These are phyloP conservation scores for Trametes cinnabarina DNA, from an alignment of 768 basidiomycete species.

Conservation along the genomic window DNA sequence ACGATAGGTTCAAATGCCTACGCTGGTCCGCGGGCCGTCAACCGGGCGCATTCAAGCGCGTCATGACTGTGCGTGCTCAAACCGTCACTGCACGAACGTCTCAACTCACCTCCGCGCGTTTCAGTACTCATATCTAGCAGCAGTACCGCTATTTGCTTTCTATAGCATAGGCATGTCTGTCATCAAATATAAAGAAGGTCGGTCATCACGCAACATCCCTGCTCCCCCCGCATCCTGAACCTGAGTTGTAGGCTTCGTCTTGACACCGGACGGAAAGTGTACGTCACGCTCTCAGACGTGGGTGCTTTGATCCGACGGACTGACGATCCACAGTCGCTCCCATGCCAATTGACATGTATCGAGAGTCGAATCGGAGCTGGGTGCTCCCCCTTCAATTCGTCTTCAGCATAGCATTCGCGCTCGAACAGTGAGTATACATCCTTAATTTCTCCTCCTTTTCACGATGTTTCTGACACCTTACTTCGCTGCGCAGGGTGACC, in stretches of 20 bases:
- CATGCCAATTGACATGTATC: slow-evolving; percentile 54
- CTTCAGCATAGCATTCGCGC: slow-evolving; percentile 70
- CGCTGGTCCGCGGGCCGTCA: slow-evolving; percentile 74
- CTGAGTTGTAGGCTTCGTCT: slow-evolving; percentile 38
- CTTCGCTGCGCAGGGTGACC: too few species aligned
- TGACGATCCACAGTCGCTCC: slow-evolving; percentile 40
- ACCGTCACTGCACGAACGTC: not conserved
- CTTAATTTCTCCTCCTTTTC: not conserved
- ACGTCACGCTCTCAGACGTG: slow-evolving; percentile 28
- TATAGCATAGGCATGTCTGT: slow-evolving; percentile 61
- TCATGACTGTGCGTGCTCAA: slow-evolving; percentile 74
- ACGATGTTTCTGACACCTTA: too few species aligned
- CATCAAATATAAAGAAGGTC: slow-evolving; percentile 75
- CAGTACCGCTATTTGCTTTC: slow-evolving; percentile 61
- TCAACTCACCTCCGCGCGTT: not conserved
- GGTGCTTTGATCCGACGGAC: not conserved
- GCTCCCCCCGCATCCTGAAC: slow-evolving; percentile 6
- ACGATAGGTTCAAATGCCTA: slow-evolving; percentile 74
- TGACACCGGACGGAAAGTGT: slow-evolving; percentile 33
- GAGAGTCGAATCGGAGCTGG: slow-evolving; percentile 43
- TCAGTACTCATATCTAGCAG: slow-evolving; percentile 75
- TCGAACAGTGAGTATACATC: slow-evolving; percentile 62
- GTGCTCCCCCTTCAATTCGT: slow-evolving; percentile 69
- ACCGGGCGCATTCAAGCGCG: slow-evolving; percentile 81
- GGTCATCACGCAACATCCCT: slow-evolving; percentile 22